Evolutionary conservation across 108 stramenopile species (phyloP).

Genomic region (Nitzschia sp.): DNA sequence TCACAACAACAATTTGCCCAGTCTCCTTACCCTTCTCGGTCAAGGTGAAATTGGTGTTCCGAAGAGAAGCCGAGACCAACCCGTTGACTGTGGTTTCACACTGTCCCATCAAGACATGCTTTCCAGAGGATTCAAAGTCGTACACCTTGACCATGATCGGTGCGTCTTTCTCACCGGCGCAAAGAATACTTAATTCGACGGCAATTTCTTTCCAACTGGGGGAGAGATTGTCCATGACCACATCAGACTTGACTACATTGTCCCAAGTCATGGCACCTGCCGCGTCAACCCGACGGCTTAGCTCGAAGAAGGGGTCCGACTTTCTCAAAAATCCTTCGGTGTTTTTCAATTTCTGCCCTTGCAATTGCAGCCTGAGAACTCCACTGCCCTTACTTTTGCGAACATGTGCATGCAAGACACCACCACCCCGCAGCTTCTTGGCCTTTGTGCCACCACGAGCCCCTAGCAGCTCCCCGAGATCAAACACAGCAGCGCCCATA

Average conservation of each 20-base stretch:
- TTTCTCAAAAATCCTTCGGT: constrained; percentile 75
- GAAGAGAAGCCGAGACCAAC: constrained; percentile 5
- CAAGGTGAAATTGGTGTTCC: constrained; percentile 2
- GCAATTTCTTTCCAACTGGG: constrained; percentile 48
- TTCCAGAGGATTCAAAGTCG: constrained; percentile 53
- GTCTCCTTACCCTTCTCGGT: constrained; percentile 30
- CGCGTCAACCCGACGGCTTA: constrained; percentile 48
- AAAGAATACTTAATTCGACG: constrained; percentile 43
- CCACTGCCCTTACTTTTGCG: constrained; percentile 40
- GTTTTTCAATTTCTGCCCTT: constrained; percentile 75
- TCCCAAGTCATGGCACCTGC: constrained; percentile 57
- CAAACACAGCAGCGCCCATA: constrained; percentile 75
- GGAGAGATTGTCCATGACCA: constrained; percentile 49
- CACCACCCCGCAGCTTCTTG: constrained; percentile 61
- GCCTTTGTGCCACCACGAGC: constrained; percentile 67
- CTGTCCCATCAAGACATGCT: constrained; percentile 60
- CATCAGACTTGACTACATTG: constrained; percentile 40
- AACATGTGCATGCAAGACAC: constrained; percentile 20
- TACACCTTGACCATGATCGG: constrained; percentile 49
- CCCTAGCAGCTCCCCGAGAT: constrained; percentile 66
- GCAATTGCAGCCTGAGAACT: constrained; percentile 39
- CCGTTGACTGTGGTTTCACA: constrained; percentile 54
- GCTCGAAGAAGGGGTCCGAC: constrained; percentile 80
- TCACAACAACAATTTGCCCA: constrained; percentile 24
- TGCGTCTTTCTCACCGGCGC: constrained; percentile 43